These are phyloP conservation scores for Exophiala sp. DNA, from an alignment of 2,329 filamentous ascomycete genomes.

Conservation along the genomic window DNA sequence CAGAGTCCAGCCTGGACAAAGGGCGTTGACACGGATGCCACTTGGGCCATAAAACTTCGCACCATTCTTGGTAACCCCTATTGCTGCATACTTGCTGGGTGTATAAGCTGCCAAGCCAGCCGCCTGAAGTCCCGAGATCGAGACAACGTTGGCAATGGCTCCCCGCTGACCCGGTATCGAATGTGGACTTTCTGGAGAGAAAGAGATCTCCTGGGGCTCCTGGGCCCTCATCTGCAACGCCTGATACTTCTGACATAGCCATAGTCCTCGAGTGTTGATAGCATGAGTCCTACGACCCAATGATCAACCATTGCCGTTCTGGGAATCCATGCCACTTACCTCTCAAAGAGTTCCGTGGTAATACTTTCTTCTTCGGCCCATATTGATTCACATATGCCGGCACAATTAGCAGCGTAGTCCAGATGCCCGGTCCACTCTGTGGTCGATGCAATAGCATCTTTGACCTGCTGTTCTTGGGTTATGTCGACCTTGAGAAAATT, in stretches of 20 bases:
- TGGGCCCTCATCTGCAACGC: slow-evolving; percentile 21
- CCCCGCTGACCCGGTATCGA: slow-evolving; percentile 19
- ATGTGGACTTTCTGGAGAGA: slow-evolving; percentile 6
- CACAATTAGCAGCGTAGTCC: slow-evolving; percentile 24
- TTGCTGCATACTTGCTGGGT: slow-evolving; percentile 18
- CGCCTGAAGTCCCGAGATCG: slow-evolving; percentile 17
- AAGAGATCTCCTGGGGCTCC: slow-evolving; percentile 12
- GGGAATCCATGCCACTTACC: background rate
- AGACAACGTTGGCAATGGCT: slow-evolving; percentile 21
- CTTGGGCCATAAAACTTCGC: slow-evolving; percentile 21
- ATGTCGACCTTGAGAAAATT: slow-evolving; percentile 23
- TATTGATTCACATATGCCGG: slow-evolving; percentile 20
- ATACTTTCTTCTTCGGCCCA: slow-evolving; percentile 21
- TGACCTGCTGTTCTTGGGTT: slow-evolving; percentile 21
- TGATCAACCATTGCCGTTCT: background rate
- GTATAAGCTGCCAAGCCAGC: slow-evolving; percentile 20
- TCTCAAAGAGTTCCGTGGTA: slow-evolving; percentile 19
- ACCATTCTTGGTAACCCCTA: slow-evolving; percentile 22
- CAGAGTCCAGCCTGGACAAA: slow-evolving; percentile 24
- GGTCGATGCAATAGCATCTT: slow-evolving; percentile 11
- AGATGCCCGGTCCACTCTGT: slow-evolving; percentile 18
- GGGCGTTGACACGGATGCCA: slow-evolving; percentile 22
- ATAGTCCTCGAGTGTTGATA: slow-evolving; percentile 20
- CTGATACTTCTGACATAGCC: slow-evolving; percentile 21
- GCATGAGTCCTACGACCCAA: slow-evolving; percentile 9